phyloP scores from a whole-genome alignment of 2,329 filamentous ascomycete genomes.

The Aspergillus fructus region DNA sequence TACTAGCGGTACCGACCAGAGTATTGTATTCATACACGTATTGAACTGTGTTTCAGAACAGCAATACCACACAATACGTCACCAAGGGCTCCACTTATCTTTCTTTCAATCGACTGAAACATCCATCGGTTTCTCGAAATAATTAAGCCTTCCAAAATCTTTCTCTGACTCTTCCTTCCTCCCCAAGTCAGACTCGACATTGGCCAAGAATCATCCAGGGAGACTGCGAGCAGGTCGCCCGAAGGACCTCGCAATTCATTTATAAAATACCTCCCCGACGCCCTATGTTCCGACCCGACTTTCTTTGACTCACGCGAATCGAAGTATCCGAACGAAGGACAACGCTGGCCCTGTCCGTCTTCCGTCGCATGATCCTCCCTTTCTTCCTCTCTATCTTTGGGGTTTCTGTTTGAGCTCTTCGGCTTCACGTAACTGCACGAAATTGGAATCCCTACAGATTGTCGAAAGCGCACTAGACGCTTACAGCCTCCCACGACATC shows the following conservation, averaged over 20 bases:
- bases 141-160: constrained; percentile 26
- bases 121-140: constrained; percentile 25
- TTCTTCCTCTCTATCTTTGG: constrained; percentile 24
- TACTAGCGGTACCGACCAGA: no score
- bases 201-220: constrained; percentile 8
- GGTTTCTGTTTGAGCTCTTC: constrained; percentile 27
- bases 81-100: constrained; percentile 22
- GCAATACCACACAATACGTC: constrained; percentile 18
- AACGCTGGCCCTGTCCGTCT: constrained; percentile 17
- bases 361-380: constrained; percentile 28
- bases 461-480: constrained; percentile 26
- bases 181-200: constrained; percentile 13
- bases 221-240: constrained; percentile 6
- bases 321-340: constrained; percentile 13
- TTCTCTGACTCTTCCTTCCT: constrained; percentile 22
- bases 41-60: constrained; percentile 10
- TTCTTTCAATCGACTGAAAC: constrained; percentile 24
- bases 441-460: constrained; percentile 27
- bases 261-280: constrained; percentile 4
- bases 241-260: constrained; percentile 6
- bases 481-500: constrained; percentile 25
- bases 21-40: constrained; percentile 10
- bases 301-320: constrained; percentile 8
- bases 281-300: background rate
- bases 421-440: constrained; percentile 38